These are phyloP conservation scores for Beauveria rudraprayagi DNA, from an alignment of 2,329 filamentous ascomycete species.

Conservation along the genomic window DNA sequence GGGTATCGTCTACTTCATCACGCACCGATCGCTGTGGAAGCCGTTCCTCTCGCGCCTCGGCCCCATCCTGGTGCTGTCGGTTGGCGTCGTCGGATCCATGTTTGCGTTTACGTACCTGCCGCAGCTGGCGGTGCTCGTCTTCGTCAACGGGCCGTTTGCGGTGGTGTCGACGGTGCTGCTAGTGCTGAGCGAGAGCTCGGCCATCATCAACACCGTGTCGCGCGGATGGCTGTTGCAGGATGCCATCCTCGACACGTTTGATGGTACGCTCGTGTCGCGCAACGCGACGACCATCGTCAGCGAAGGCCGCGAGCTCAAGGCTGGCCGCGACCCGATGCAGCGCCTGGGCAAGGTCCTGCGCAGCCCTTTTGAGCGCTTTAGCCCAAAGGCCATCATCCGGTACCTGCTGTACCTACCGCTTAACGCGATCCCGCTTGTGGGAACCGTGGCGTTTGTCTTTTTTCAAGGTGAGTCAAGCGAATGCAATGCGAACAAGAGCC, in stretches of 20 bases:
- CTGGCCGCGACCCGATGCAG: slow-evolving; percentile 47
- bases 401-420: slow-evolving; percentile 83
- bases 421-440: slow-evolving; percentile 87
- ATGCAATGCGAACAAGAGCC: not conserved
- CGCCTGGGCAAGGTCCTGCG: slow-evolving; percentile 51
- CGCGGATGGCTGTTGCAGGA: slow-evolving; percentile 73
- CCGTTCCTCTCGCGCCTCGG: slow-evolving; percentile 47
- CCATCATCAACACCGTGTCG: slow-evolving; percentile 48
- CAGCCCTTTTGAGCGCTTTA: slow-evolving; percentile 48
- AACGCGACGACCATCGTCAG: slow-evolving; percentile 55
- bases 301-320: slow-evolving; percentile 65
- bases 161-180: slow-evolving; percentile 65
- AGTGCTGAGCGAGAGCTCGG: slow-evolving; percentile 54
- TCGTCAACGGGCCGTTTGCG: slow-evolving; percentile 77
- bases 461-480: slow-evolving; percentile 51
- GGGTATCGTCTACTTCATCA: slow-evolving; percentile 53
- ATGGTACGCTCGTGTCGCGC: slow-evolving; percentile 55
- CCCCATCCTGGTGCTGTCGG: slow-evolving; percentile 60
- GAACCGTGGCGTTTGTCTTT: slow-evolving; percentile 71
- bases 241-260: slow-evolving; percentile 80
- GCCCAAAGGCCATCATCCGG: slow-evolving; percentile 57
- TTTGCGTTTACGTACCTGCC: slow-evolving; percentile 83
- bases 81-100: slow-evolving; percentile 68
- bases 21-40: slow-evolving; percentile 49
- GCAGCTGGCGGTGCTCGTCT: slow-evolving; percentile 71